Base-by-base conservation (phyloP, 2,329 filamentous ascomycete species). In the Sporothrix globosa region DNA sequence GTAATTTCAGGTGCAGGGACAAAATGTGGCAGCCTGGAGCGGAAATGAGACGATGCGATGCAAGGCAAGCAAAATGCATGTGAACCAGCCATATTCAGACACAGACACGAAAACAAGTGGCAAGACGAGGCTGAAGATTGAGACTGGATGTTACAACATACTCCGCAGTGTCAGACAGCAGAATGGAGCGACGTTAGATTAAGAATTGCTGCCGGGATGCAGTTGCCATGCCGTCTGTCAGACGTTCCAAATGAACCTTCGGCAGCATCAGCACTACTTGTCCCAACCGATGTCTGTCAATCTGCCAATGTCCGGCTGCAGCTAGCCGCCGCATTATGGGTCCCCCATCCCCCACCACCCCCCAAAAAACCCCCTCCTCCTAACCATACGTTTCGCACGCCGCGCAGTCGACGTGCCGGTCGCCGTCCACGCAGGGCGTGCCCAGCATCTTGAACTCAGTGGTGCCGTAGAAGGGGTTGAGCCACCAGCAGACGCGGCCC, bases 401-500 rank as follows among this genome's bases (percentile, higher is more conserved):
- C 3, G 19, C 10, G n/a, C 68, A 69, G 58, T 69, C 68, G 30
- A 69, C 30, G 13, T 66, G 34, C 1, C 68, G 30, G 50, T 69
- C 58, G 27, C 68, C 68, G 4, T 53, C 46, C 4, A 63, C 30
- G n/a, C 58, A 46, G 13, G 68, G 68, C 46, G 60, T 19, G 34
- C 56, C 68, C 27, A 69, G 67, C 56, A 69, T 69, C 14, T n/a
- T 39, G 67, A 52, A 69, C 19, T 70, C 68, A 3, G 50, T 58
- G 4, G 48, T 66, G 39, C 50, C 34, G 24, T 56, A 66, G 9
- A 61, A 50, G 11, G 67, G 56, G 44, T 69, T 61, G 10, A 52
- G 21, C 67, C 67, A 69, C 54, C 68, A 63, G 27, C 68, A 65
- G 19, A 69, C 68, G 41, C 56, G 68, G 14, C 56, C 56, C 68